Conservation (phyloP, 352 stramenopile genomes). For the Globisporangium heterothallicum region DNA sequence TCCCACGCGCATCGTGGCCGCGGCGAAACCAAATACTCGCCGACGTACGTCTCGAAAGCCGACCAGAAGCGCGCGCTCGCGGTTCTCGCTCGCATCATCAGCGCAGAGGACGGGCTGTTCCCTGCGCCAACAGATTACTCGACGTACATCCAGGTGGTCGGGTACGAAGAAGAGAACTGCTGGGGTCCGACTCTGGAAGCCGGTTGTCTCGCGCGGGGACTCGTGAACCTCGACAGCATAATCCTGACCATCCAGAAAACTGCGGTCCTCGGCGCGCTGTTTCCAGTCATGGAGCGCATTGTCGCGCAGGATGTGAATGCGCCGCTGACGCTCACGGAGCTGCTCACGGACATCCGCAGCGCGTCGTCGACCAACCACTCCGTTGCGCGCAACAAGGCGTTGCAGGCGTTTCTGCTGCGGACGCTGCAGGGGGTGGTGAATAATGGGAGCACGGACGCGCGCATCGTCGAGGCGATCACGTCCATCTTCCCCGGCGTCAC, state of each 20-base stretch:
- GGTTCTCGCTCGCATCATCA: slow-evolving; percentile 38
- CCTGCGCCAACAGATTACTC: slow-evolving; percentile 39
- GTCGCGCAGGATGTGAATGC: slow-evolving; percentile 45
- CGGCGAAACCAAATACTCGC: slow-evolving; percentile 25
- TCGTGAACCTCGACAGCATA: slow-evolving; percentile 42
- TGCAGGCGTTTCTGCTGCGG: slow-evolving; percentile 30
- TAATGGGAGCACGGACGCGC: slow-evolving; percentile 24
- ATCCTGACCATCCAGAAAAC: slow-evolving; percentile 31
- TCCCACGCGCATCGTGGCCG: slow-evolving; percentile 45
- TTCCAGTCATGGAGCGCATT: slow-evolving; percentile 45
- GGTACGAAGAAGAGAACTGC: slow-evolving; percentile 44
- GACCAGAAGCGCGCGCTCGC: slow-evolving; percentile 34
- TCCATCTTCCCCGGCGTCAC: slow-evolving; percentile 25
- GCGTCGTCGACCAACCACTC: slow-evolving; percentile 14
- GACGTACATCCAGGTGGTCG: slow-evolving; percentile 37
- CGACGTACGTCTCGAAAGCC: slow-evolving; percentile 24
- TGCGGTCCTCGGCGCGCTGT: slow-evolving; percentile 35
- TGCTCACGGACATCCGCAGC: slow-evolving; percentile 29
- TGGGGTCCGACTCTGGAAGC: slow-evolving; percentile 38
- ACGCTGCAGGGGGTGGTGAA: slow-evolving; percentile 26
- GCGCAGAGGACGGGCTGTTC: slow-evolving; percentile 45
- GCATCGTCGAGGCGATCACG: slow-evolving; percentile 29
- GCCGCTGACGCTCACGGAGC: slow-evolving; percentile 30
- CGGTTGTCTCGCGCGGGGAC: slow-evolving; percentile 40
- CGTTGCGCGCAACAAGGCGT: slow-evolving; percentile 21